Evolutionary conservation across 2,329 filamentous ascomycete species (phyloP), one percentile per base, ranked within the genome.

Genomic region (Teratosphaeria destructans): DNA sequence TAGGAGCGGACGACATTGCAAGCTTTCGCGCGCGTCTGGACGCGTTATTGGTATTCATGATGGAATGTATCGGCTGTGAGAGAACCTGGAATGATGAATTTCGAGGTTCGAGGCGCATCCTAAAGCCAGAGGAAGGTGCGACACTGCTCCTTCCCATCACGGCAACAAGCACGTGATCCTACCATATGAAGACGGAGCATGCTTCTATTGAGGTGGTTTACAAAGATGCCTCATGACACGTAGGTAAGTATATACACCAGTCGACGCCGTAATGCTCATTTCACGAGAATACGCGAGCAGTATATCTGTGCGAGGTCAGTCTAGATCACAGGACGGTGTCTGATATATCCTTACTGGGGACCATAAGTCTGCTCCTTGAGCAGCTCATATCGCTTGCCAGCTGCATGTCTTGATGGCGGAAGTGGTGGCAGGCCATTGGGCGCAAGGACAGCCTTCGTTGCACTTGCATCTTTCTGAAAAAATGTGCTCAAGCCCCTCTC

Each of bases 341-440:
- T 16, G 14, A 16, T 6, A 47, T 52, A 14, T 27, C 74, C 76
- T 64, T 70, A 78, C 76, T 68, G 65, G 56, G 58, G 62, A 19
- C 68, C 71, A 63, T 95, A 96, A 61, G 87, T 82, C 70, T 87
- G 82, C 71, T 92, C 85, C 69, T 87, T 81, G 68, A 89, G 71
- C 69, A 95, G 85, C 75, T 86, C 84, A 74, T 91, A 85, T 71
- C 86, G 84, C 70, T 85, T 80, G 78, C 84, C 84, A 62, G 79
- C 72, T 52, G 81, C 80, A 65, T 75, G 83, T 74, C 85, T 76
- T n/a, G 89, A 86, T 69, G 85, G 85, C 16, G 93, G 94, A 70
- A 88, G 77, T n/a, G 94, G 94, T 60, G 94, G 94, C 75, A 99
- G 75, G 1, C 93, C 92, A 68, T 87, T 81, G 53, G 87, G 81